A percentile compares a stretch with the other conserved stretches of the same genome.
These are phyloP conservation scores for Penicillium arizonense DNA, from an alignment of 495 filamentous ascomycete species.

Conservation along the genomic window DNA sequence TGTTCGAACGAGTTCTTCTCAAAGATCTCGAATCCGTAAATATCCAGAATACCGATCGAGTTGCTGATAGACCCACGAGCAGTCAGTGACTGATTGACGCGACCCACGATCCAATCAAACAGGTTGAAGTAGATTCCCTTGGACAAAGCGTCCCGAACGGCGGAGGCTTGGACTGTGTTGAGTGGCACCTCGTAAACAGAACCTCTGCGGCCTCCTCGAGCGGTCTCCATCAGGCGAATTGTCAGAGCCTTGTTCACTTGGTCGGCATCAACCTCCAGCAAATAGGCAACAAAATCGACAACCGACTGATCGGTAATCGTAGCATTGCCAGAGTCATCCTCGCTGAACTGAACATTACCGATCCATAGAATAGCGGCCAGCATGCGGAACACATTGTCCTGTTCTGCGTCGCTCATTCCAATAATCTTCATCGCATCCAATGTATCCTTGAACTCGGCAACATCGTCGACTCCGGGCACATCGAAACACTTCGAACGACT, in stretches of 20 bases:
- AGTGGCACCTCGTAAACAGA: conserved; percentile 89
- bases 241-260: conserved; percentile 88
- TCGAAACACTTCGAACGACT: conserved; percentile 91
- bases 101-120: conserved; percentile 97
- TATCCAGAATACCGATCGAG: conserved; percentile 96
- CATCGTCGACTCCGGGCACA: conserved; percentile 89
- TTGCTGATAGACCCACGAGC: conserved; percentile 73
- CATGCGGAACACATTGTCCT: conserved; percentile 97
- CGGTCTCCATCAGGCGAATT: conserved; percentile 83
- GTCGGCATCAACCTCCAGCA: conserved; percentile 81
- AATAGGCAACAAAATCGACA: conserved; percentile 89
- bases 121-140: conserved; percentile 97
- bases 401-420: conserved; percentile 82
- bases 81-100: conserved; percentile 85
- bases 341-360: conserved; percentile 85
- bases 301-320: conserved; percentile 82
- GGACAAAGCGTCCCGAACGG: conserved; percentile 89
- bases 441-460: conserved; percentile 87
- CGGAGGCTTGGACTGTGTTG: conserved; percentile 84
- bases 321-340: conserved; percentile 88
- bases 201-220: conserved; percentile 74
- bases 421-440: conserved; percentile 93
- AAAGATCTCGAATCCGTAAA: conserved; percentile 99
- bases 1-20: conserved; percentile 99
- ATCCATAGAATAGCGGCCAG: conserved; percentile 91